Conservation (phyloP, 177 flowering plant genomes). For the Vitis hybrid region DNA sequence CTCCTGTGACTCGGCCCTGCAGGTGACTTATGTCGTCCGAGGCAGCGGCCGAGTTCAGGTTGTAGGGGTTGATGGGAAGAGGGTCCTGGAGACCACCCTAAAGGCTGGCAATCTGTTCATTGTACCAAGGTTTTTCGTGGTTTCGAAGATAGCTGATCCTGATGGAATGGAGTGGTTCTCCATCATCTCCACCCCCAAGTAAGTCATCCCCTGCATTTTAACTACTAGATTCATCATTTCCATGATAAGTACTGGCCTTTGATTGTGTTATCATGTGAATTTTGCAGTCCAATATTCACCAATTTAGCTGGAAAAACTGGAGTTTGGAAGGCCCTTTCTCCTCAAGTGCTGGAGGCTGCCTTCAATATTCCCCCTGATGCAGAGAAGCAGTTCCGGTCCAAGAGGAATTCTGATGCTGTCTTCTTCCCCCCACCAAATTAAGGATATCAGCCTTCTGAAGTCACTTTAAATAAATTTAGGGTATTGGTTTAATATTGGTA, state of each 20-base stretch:
- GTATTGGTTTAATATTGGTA: no score
- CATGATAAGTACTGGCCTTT: background rate
- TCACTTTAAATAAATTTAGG: no score
- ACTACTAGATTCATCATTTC: no score
- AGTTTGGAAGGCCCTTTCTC: background rate
- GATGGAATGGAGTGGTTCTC: conserved; percentile 93
- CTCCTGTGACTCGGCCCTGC: conserved; percentile 85
- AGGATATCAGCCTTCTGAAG: background rate
- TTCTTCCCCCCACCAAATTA: background rate
- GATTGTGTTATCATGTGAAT: background rate
- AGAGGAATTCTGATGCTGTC: background rate
- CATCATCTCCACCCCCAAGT: conserved; percentile 83
- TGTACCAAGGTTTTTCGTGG: conserved; percentile 86
- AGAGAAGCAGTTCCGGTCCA: background rate
- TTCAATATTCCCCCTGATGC: background rate
- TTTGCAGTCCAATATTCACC: background rate
- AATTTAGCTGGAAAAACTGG: background rate
- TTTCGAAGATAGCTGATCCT: conserved; percentile 72
- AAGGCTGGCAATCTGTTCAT: conserved; percentile 64
- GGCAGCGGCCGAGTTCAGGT: conserved; percentile 86
- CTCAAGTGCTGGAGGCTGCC: background rate
- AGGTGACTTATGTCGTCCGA: conserved; percentile 73
- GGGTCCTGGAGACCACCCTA: conserved; percentile 51
- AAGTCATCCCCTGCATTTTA: conserved; percentile 11
- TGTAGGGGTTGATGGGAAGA: conserved; percentile 68